Conservation (phyloP, 305 asterid species). For the Solanum hybrid region DNA sequence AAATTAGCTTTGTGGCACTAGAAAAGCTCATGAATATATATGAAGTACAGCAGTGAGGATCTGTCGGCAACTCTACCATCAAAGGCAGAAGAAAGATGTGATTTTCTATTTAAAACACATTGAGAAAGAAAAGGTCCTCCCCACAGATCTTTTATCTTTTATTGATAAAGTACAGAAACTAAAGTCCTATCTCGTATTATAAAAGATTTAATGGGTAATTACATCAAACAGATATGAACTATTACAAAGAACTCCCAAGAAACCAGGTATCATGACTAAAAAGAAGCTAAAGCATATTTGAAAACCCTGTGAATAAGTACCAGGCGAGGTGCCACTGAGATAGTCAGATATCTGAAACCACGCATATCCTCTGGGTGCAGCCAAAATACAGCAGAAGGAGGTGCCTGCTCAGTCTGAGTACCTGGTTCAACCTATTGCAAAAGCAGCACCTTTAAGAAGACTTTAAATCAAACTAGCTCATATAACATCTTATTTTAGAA, state of each 20-base stretch:
- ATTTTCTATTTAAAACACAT: neutral
- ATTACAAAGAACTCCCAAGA: neutral
- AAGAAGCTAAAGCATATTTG: neutral
- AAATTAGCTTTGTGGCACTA: neutral
- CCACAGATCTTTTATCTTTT: neutral
- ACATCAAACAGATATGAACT: neutral
- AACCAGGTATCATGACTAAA: neutral
- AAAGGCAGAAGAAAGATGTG: neutral
- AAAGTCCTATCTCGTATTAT: neutral
- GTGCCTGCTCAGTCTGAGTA: slow-evolving; percentile 96
- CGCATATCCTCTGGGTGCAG: slow-evolving; percentile 74
- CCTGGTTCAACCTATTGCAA: slow-evolving; percentile 88
- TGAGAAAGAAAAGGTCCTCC: neutral
- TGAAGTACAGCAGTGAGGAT: neutral
- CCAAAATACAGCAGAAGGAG: slow-evolving; percentile 96
- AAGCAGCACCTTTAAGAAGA: slow-evolving; percentile 5
- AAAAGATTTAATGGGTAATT: neutral
- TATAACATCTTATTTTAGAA: neutral
- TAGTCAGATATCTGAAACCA: slow-evolving; percentile 80
- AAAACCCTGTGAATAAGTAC: slow-evolving; percentile 33
- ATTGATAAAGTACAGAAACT: neutral
- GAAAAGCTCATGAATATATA: neutral
- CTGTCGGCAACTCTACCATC: neutral
- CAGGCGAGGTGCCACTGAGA: slow-evolving; percentile 96
- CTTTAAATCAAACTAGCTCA: neutral